These are phyloP conservation scores for Salix viminalis DNA, from an alignment of 345 rosid species.

Conservation along the genomic window DNA sequence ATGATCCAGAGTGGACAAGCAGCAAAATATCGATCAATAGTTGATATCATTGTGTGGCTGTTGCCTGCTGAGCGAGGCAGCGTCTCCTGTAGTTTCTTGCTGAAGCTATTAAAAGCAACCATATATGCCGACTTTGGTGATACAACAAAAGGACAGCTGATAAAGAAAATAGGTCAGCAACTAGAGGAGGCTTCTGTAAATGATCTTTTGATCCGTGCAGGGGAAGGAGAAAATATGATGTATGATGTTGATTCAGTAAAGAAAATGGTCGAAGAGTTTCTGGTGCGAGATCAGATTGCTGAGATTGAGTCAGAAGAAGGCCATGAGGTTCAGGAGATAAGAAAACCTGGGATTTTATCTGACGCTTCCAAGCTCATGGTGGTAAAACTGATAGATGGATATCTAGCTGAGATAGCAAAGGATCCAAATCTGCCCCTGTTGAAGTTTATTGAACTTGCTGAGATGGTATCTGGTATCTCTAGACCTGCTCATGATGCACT, in stretches of 20 bases:
- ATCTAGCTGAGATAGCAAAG: constrained; percentile 73
- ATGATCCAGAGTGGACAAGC: constrained; percentile 44
- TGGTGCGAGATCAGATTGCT: constrained; percentile 45
- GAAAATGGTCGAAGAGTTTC: constrained; percentile 55
- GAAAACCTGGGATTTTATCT: constrained; percentile 55
- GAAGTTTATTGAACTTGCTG: constrained; percentile 64
- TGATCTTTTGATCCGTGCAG: constrained; percentile 56
- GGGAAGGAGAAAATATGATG: constrained; percentile 46
- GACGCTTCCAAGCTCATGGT: constrained; percentile 86
- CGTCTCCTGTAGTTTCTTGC: constrained; percentile 70
- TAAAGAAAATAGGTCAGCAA: constrained; percentile 61
- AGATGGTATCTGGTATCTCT: constrained; percentile 52
- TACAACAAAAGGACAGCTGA: constrained; percentile 39
- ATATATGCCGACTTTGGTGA: constrained; percentile 51
- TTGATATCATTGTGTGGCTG: constrained; percentile 57
- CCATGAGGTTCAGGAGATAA: constrained; percentile 36
- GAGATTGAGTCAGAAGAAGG: constrained; percentile 41
- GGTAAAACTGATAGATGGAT: constrained; percentile 66
- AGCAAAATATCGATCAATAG: constrained; percentile 42
- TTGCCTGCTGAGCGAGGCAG: constrained; percentile 66
- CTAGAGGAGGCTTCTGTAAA: constrained; percentile 67
- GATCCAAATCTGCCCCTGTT: constrained; percentile 54
- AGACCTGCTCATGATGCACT: constrained; percentile 81
- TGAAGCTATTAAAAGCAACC: constrained; percentile 72
- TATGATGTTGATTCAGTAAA: constrained; percentile 61